Conservation (phyloP, 2,329 filamentous ascomycete genomes). For the Epichloe baconii region DNA sequence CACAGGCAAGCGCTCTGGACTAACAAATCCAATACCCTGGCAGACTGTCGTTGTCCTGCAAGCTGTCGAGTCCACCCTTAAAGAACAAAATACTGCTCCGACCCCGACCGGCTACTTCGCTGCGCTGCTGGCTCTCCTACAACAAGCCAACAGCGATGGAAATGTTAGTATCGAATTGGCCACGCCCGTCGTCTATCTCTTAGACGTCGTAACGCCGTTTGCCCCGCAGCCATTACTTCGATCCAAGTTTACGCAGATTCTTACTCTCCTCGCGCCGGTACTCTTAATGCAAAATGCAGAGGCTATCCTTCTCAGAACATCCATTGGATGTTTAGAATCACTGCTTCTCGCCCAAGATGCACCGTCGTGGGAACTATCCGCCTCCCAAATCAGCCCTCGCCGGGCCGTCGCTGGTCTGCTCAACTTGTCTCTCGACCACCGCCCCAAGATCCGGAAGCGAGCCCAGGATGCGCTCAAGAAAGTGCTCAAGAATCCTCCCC, state of each 20-base stretch:
- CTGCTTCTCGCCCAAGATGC: slow-evolving; percentile 80
- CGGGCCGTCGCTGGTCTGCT: slow-evolving; percentile 78
- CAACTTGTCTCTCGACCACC: slow-evolving; percentile 69
- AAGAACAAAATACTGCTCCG: slow-evolving; percentile 70
- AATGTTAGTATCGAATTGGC: slow-evolving; percentile 71
- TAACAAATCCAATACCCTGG: background rate
- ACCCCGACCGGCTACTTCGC: slow-evolving; percentile 91
- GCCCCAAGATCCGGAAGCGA: slow-evolving; percentile 88
- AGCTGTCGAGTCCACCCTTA: slow-evolving; percentile 85
- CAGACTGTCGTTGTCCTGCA: slow-evolving; percentile 77
- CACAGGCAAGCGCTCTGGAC: background rate
- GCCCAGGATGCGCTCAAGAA: slow-evolving; percentile 80
- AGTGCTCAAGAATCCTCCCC: slow-evolving; percentile 78
- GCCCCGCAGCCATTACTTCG: slow-evolving; percentile 78
- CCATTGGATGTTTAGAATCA: slow-evolving; percentile 89
- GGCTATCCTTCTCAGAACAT: slow-evolving; percentile 72
- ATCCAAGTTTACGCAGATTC: slow-evolving; percentile 89
- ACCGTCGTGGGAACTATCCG: slow-evolving; percentile 73
- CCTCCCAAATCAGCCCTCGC: slow-evolving; percentile 72
- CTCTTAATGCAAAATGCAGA: slow-evolving; percentile 71
- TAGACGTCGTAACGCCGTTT: slow-evolving; percentile 80
- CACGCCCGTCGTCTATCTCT: slow-evolving; percentile 82
- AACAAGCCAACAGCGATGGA: slow-evolving; percentile 57
- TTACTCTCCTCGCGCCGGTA: slow-evolving; percentile 73
- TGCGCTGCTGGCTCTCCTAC: slow-evolving; percentile 78